These are phyloP conservation scores for Casuarina cunninghamiana DNA, from an alignment of 306 rosid genomes.

Conservation along the genomic window DNA sequence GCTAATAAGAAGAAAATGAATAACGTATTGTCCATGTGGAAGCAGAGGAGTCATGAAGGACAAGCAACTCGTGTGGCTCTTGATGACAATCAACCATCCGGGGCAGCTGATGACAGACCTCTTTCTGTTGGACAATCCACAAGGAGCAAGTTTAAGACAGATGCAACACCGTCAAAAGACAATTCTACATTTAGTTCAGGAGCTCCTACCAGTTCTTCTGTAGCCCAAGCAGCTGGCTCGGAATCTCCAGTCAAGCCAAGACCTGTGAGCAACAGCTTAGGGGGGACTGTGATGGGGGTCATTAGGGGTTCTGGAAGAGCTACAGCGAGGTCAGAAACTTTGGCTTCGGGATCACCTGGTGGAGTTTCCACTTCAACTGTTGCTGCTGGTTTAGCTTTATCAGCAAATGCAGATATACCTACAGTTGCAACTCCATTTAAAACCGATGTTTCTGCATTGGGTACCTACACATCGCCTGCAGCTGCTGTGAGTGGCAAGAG, in stretches of 20 bases:
- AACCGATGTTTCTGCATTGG: constrained; percentile 84
- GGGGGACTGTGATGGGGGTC: constrained; percentile 92
- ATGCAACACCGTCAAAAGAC: constrained; percentile 50
- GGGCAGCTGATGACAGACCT: constrained; percentile 60
- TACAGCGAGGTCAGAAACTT: constrained; percentile 57
- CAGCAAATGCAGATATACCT: constrained; percentile 46
- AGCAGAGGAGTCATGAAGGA: constrained; percentile 96
- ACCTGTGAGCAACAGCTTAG: constrained; percentile 82
- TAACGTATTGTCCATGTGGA: constrained; percentile 95
- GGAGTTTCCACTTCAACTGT: constrained; percentile 34
- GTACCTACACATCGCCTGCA: constrained; percentile 62
- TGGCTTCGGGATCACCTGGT: constrained; percentile 43
- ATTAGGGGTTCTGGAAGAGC: constrained; percentile 96
- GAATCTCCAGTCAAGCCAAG: constrained; percentile 68
- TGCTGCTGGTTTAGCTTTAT: constrained; percentile 33
- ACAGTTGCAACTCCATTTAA: constrained; percentile 60
- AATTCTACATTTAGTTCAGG: constrained; percentile 43
- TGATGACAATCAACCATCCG: constrained; percentile 61
- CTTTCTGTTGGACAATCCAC: constrained; percentile 51
- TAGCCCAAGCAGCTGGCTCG: constrained; percentile 40
- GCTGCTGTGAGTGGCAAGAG: constrained; percentile 72
- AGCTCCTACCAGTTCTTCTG: constrained; percentile 33
- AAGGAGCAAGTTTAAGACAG: constrained; percentile 63
- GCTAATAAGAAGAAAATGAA: constrained; percentile 96
- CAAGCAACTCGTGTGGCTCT: constrained; percentile 83